Conservation (phyloP, 495 filamentous ascomycete genomes). For the Hypoxylon cercidicola region DNA sequence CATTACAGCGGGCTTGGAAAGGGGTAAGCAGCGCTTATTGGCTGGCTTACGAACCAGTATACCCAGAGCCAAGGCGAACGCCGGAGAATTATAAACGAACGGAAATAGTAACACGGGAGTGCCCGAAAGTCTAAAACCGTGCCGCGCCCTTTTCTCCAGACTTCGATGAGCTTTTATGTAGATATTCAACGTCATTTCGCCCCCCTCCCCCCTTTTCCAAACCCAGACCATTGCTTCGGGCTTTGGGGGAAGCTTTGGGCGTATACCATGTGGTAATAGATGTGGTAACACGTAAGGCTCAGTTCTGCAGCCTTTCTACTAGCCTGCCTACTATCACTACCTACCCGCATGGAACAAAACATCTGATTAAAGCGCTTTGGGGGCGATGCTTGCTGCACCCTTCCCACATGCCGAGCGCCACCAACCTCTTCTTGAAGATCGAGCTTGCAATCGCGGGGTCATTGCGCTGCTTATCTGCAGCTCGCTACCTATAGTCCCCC, state of each 20-base stretch:
- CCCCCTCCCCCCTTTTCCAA: neutral
- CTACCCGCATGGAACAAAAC: neutral
- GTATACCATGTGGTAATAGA: slow-evolving; percentile 26
- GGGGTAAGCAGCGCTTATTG: slow-evolving; percentile 24
- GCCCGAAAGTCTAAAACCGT: slow-evolving; percentile 32
- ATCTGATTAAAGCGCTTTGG: slow-evolving; percentile 13
- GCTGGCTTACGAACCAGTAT: slow-evolving; percentile 27
- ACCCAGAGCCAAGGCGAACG: neutral
- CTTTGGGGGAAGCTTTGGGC: slow-evolving; percentile 23
- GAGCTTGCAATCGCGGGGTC: slow-evolving; percentile 1
- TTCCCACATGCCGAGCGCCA: slow-evolving; percentile 16
- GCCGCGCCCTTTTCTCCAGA: slow-evolving; percentile 22
- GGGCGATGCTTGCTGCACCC: slow-evolving; percentile 8
- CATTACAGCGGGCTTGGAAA: slow-evolving; percentile 8
- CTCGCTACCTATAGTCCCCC: neutral
- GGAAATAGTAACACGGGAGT: slow-evolving; percentile 39
- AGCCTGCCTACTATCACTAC: too few species aligned
- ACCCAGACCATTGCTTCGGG: slow-evolving; percentile 5
- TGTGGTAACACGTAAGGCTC: slow-evolving; percentile 25
- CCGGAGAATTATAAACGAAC: neutral
- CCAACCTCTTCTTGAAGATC: slow-evolving; percentile 5
- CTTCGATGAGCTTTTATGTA: slow-evolving; percentile 14
- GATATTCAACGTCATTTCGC: slow-evolving; percentile 15
- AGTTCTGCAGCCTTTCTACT: slow-evolving; percentile 1
- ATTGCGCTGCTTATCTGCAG: slow-evolving; percentile 5